phyloP scores from a whole-genome alignment of 768 basidiomycete species.

The Mycena alexandri region DNA sequence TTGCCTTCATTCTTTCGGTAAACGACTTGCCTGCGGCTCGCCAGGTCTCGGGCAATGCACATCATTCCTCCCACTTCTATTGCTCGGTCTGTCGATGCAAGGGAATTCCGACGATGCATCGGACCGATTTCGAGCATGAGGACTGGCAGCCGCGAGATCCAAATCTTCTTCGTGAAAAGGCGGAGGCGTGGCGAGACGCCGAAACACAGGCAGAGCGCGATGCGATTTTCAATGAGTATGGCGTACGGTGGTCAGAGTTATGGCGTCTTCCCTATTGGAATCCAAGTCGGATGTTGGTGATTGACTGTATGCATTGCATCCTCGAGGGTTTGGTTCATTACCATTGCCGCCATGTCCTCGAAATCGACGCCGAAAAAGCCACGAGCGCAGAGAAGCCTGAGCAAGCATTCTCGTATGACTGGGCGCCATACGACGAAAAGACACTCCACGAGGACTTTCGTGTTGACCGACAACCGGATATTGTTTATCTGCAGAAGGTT shows the following conservation, averaged over 20 bases:
- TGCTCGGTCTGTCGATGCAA: conserved; percentile 43
- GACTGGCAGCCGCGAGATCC: conserved; percentile 27
- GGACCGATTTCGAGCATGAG: conserved; percentile 26
- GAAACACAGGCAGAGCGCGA: conserved; percentile 27
- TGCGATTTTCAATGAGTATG: conserved; percentile 32
- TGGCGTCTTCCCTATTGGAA: conserved; percentile 46
- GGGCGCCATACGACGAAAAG: conserved; percentile 1
- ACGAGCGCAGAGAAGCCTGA: conserved; percentile 4
- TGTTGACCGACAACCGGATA: neutral
- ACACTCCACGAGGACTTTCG: neutral
- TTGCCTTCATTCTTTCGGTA: conserved; percentile 33
- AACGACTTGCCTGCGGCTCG: conserved; percentile 46
- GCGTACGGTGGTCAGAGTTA: conserved; percentile 43
- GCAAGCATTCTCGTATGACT: neutral
- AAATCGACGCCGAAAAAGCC: conserved; percentile 21
- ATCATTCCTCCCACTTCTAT: conserved; percentile 35
- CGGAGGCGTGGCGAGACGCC: conserved; percentile 31
- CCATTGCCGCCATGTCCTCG: too few species aligned
- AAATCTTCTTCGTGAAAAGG: conserved; percentile 20
- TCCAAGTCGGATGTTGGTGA: conserved; percentile 39
- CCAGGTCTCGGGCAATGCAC: conserved; percentile 39
- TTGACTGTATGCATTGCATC: conserved; percentile 49
- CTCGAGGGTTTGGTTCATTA: conserved; percentile 40
- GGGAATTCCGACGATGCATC: conserved; percentile 21
- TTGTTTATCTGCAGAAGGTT: neutral